Conservation (phyloP, 1,284 basidiomycete species). For the Tausonia pullulans region DNA sequence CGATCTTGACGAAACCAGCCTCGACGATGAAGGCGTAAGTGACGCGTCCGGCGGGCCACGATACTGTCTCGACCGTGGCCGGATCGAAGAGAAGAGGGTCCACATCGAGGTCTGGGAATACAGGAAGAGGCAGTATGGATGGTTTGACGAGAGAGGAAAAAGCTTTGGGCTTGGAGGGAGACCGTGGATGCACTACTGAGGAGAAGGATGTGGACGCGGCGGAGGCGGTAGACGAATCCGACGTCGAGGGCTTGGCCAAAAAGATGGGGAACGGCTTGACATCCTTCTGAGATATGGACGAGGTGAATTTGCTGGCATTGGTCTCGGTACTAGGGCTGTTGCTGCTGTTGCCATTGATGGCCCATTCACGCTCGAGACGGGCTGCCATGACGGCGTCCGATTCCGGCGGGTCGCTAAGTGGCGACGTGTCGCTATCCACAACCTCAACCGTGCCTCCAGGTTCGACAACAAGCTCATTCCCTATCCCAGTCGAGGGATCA, state of each 20-base stretch:
- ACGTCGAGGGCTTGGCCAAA: neutral
- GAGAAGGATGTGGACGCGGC: neutral
- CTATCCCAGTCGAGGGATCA: no score
- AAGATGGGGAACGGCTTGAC: neutral
- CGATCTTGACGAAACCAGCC: conserved; percentile 54
- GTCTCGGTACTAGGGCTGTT: no score
- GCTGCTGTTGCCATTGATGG: no score
- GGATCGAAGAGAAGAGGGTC: conserved; percentile 36
- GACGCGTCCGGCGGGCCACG: conserved; percentile 37
- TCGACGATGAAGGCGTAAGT: conserved; percentile 76
- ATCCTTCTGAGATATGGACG: neutral
- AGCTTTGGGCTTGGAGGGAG: conserved; percentile 18
- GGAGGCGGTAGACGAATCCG: neutral
- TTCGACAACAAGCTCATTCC: no score
- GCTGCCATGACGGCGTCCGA: no score
- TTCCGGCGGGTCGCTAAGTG: no score
- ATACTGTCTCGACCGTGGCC: conserved; percentile 32
- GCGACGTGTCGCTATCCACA: no score
- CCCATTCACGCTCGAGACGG: no score
- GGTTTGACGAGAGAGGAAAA: conserved; percentile 20
- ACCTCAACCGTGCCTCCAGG: no score
- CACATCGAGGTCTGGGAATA: conserved; percentile 30
- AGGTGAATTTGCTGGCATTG: no score
- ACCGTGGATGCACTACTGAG: neutral
- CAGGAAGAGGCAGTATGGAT: conserved; percentile 13